A percentile compares a stretch with the other conserved stretches of the same genome.
Conservation (phyloP, 169 alveolate genomes). For the Toxoplasma gondii region DNA sequence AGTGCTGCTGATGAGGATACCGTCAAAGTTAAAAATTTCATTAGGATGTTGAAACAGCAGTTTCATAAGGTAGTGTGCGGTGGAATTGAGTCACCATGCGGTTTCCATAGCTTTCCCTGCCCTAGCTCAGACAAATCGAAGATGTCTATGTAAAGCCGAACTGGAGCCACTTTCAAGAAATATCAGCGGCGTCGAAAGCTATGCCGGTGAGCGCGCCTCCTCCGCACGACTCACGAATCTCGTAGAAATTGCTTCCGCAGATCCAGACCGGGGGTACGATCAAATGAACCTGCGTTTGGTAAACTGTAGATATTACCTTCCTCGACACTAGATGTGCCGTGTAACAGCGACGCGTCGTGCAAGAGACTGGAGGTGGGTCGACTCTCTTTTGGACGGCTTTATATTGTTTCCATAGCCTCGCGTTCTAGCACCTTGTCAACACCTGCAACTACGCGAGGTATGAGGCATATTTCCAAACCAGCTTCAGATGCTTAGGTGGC, state of each 20-base stretch:
- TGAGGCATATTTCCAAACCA: not conserved
- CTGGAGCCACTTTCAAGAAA: constrained; percentile 43
- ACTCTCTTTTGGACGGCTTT: not conserved
- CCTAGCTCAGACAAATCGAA: constrained; percentile 16
- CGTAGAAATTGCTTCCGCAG: not conserved
- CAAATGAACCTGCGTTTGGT: not conserved
- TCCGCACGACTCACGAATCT: not conserved
- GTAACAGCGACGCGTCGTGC: constrained; percentile 62
- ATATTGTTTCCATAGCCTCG: not conserved
- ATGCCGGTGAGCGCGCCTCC: not conserved
- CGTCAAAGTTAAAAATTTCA: not conserved
- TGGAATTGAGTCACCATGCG: not conserved
- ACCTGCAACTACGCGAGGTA: constrained; percentile 59
- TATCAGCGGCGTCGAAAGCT: constrained; percentile 31
- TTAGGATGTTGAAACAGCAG: constrained; percentile 60
- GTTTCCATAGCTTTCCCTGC: not conserved
- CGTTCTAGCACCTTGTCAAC: constrained; percentile 53
- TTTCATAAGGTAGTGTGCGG: constrained; percentile 44
- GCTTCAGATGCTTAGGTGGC: not conserved
- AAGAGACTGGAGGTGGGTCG: constrained; percentile 58
- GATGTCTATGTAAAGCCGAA: constrained; percentile 26
- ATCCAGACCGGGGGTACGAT: constrained; percentile 24
- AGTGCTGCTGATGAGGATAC: constrained; percentile 1
- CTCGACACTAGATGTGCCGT: constrained; percentile 53
- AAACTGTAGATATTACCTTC: not conserved